Evolutionary conservation across 257 asterid species (phyloP).

Genomic region (Eustoma russellianum): DNA sequence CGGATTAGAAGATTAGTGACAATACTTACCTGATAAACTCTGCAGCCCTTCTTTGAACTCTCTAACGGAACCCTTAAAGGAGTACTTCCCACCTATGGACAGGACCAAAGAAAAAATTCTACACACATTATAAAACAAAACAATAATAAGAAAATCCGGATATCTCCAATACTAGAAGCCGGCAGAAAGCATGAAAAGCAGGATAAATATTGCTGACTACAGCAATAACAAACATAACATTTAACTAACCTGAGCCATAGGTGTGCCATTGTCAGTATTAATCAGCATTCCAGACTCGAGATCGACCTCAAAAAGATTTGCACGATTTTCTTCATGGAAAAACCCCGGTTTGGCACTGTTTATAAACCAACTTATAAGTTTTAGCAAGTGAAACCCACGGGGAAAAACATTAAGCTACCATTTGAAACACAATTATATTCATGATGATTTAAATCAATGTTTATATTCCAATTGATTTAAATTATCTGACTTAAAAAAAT

Average conservation of each 20-base stretch:
- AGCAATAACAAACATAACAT: slow-evolving; percentile 3
- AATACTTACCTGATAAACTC: slow-evolving; percentile 70
- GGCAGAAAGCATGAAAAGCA: background rate
- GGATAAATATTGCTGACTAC: background rate
- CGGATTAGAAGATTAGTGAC: background rate
- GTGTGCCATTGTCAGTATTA: slow-evolving; percentile 94
- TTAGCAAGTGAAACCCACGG: too few species aligned
- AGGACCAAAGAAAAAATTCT: background rate
- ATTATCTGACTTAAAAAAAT: too few species aligned
- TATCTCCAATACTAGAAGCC: background rate
- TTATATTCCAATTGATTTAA: too few species aligned
- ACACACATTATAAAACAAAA: too few species aligned
- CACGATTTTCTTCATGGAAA: slow-evolving; percentile 87
- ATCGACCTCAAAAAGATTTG: slow-evolving; percentile 84
- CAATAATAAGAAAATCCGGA: background rate
- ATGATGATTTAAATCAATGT: too few species aligned
- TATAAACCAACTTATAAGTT: background rate
- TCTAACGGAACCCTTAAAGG: slow-evolving; percentile 52
- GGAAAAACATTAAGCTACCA: too few species aligned
- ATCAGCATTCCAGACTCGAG: slow-evolving; percentile 82
- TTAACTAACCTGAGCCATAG: slow-evolving; percentile 80
- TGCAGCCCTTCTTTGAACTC: slow-evolving; percentile 42
- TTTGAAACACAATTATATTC: too few species aligned
- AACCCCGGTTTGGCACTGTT: slow-evolving; percentile 91
- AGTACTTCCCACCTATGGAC: slow-evolving; percentile 52